Evolutionary conservation across 164 flowering plant species (phyloP).

Genomic region (Warburgia ugandensis): DNA sequence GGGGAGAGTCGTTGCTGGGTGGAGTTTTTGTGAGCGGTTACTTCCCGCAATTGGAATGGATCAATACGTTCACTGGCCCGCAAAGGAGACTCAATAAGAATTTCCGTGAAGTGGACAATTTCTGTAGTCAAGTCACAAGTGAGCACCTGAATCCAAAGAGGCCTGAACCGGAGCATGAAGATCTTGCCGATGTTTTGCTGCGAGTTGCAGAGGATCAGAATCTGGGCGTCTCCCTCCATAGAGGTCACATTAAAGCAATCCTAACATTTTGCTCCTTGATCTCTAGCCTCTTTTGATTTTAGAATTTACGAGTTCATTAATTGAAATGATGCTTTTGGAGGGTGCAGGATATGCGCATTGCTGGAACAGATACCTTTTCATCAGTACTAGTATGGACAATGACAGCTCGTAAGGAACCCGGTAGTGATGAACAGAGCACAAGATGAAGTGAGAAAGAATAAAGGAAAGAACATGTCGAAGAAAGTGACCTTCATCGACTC

Average conservation of each 20-base stretch:
- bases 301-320: too few species aligned
- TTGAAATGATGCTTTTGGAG: too few species aligned
- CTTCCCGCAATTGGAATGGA: slow-evolving; percentile 15
- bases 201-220: not conserved
- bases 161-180: not conserved
- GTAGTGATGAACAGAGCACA: slow-evolving; percentile 19
- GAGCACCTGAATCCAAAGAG: not conserved
- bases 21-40: slow-evolving; percentile 5
- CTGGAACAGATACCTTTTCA: slow-evolving; percentile 26
- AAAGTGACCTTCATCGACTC: slow-evolving; percentile 21
- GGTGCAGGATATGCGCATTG: slow-evolving; percentile 31
- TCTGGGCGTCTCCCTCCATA: not conserved
- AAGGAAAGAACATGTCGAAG: slow-evolving; percentile 14
- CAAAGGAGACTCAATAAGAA: slow-evolving; percentile 3
- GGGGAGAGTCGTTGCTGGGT: slow-evolving; percentile 6
- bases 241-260: not conserved
- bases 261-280: not conserved
- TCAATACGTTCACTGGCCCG: slow-evolving; percentile 11
- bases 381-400: slow-evolving; percentile 28
- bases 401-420: slow-evolving; percentile 29
- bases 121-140: not conserved
- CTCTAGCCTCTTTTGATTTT: not conserved
- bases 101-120: not conserved
- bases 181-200: not conserved
- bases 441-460: slow-evolving; percentile 14